A percentile compares a stretch with the other conserved stretches of the same genome.
Conservation (phyloP, 306 rosid species). For the Abrus precatorius region DNA sequence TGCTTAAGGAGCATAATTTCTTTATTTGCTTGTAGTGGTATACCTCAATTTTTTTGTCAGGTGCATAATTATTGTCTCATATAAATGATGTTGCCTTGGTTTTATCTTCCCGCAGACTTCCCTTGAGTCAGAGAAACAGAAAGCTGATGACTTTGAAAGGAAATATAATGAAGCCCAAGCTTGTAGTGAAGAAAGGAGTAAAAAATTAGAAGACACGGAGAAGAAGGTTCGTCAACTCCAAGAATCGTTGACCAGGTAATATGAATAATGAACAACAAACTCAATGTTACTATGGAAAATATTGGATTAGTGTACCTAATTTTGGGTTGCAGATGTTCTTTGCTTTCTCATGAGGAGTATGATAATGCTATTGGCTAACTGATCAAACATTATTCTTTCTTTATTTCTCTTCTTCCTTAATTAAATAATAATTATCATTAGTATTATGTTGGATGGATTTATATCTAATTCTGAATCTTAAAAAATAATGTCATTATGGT, state of each 20-base stretch:
- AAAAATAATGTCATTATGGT: constrained; percentile 36
- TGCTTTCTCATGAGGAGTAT: constrained; percentile 30
- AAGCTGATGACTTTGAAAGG: constrained; percentile 66
- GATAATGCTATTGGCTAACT: constrained; percentile 41
- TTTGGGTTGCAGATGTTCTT: neutral
- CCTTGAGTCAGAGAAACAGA: constrained; percentile 67
- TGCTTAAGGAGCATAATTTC: constrained; percentile 18
- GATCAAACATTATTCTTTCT: constrained; percentile 37
- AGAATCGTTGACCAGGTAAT: constrained; percentile 81
- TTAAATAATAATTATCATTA: neutral
- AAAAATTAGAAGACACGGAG: constrained; percentile 76
- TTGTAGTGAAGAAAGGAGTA: constrained; percentile 55
- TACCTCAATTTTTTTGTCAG: constrained; percentile 20
- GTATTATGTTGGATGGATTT: neutral
- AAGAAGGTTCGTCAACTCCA: constrained; percentile 78
- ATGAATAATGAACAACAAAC: constrained; percentile 39
- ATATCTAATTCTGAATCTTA: constrained; percentile 13
- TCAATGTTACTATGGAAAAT: neutral
- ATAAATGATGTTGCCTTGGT: constrained; percentile 42
- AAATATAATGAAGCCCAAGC: constrained; percentile 72
- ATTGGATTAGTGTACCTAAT: constrained; percentile 24
- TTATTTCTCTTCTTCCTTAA: constrained; percentile 35
- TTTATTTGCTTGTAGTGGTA: constrained; percentile 28
- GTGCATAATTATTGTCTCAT: constrained; percentile 38
- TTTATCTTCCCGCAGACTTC: constrained; percentile 54